A percentile compares a stretch with the other conserved stretches of the same genome.
phyloP scores from a whole-genome alignment of 441 rosid genomes.

The Arabidopsis lyrata region DNA sequence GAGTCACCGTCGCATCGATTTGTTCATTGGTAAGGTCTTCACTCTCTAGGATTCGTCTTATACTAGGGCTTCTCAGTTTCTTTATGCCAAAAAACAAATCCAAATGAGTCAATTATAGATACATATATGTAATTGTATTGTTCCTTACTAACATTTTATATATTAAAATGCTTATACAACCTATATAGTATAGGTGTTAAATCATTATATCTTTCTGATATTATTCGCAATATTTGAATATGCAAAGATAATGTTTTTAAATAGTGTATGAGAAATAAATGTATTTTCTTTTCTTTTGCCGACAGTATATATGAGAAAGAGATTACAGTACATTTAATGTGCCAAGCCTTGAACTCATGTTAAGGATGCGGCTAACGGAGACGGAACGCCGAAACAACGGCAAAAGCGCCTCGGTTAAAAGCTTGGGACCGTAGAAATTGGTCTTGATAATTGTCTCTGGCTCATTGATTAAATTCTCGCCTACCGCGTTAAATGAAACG shows the following conservation, averaged over 20 bases:
- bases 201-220: neutral
- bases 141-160: too few relatives aligned
- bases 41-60: constrained; percentile 52
- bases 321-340: constrained; percentile 57
- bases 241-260: neutral
- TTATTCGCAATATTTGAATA: neutral
- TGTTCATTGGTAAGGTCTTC: constrained; percentile 56
- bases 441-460: constrained; percentile 78
- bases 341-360: constrained; percentile 87
- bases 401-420: constrained; percentile 67
- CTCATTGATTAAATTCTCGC: constrained; percentile 66
- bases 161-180: too few relatives aligned
- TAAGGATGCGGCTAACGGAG: constrained; percentile 66
- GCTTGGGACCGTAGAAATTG: constrained; percentile 71
- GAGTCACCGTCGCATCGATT: constrained; percentile 52
- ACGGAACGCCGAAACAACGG: constrained; percentile 68
- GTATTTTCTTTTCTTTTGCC: neutral
- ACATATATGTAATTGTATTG: too few relatives aligned
- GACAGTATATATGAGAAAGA: neutral
- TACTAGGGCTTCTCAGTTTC: constrained; percentile 68
- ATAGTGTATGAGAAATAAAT: neutral
- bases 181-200: neutral
- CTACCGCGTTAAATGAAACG: constrained; percentile 72
- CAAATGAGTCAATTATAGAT: neutral
- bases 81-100: constrained; percentile 40